Conservation (phyloP, 352 stramenopile genomes). For the Pythium plurisporium region DNA sequence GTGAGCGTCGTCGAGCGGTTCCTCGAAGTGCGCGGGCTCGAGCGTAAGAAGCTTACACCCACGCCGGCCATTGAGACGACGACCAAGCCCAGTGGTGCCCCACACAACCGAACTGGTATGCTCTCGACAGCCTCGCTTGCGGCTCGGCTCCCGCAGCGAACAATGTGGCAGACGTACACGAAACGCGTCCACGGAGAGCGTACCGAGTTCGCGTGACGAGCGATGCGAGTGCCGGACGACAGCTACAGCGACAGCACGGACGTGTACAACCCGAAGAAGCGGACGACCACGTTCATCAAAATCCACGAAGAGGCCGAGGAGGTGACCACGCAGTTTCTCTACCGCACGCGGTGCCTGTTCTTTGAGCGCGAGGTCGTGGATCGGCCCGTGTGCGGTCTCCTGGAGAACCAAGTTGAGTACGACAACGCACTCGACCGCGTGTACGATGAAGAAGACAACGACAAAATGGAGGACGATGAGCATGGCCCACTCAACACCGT, state of each 20-base stretch:
- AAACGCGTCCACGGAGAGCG: slow-evolving; percentile 34
- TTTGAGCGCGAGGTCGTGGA: slow-evolving; percentile 55
- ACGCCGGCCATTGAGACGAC: not conserved
- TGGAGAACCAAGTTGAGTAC: slow-evolving; percentile 37
- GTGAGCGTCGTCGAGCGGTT: slow-evolving; percentile 12
- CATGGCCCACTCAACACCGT: not conserved
- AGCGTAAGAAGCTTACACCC: not conserved
- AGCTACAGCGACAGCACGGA: slow-evolving; percentile 39
- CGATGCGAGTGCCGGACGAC: slow-evolving; percentile 36
- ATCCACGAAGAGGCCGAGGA: slow-evolving; percentile 42
- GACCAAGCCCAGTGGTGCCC: not conserved
- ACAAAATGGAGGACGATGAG: not conserved
- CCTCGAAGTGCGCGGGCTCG: slow-evolving; percentile 11
- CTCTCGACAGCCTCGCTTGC: not conserved
- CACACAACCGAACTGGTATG: not conserved
- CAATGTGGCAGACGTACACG: slow-evolving; percentile 40
- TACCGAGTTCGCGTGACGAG: slow-evolving; percentile 19
- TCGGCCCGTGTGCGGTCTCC: slow-evolving; percentile 40
- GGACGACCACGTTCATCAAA: slow-evolving; percentile 27
- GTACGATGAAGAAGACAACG: slow-evolving; percentile 8
- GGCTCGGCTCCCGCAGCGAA: not conserved
- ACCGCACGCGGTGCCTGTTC: slow-evolving; percentile 32
- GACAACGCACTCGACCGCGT: slow-evolving; percentile 20
- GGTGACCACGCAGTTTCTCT: slow-evolving; percentile 34
- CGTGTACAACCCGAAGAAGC: slow-evolving; percentile 50